Evolutionary conservation across 768 basidiomycete genomes (phyloP), one percentile per base, ranked within the genome.

Genomic region (Glaciozyma martinii): DNA sequence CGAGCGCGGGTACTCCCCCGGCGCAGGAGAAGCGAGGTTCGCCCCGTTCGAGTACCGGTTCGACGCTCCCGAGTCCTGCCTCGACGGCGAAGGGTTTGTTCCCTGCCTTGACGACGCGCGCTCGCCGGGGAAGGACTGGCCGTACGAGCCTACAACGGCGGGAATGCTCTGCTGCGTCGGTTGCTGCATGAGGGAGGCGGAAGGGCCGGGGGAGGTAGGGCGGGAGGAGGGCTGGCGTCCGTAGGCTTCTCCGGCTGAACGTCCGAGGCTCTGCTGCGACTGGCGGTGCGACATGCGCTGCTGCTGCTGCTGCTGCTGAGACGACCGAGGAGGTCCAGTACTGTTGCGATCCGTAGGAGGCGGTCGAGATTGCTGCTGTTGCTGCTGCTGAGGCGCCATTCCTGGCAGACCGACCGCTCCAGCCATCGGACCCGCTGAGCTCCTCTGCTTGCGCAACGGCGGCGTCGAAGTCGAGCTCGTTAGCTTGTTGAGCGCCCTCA

Each of bases 91-190:
- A 2, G 7, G 37, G 37, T 40, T 40, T 13, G 37, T 12, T 8
- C 37, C 15, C 15, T 40, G 37, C 15, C 62, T 55, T 5, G 67
- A 62, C 29, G 49, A 33, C 18, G 66, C 61, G 13, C 75, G 63
- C 75, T 95, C 93, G 5, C 90, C 92, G 10, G 92, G 93, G 74
- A 97, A 82, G 1, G 86, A 83, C 72, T 91, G 90, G 32, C 86
- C 83, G 73, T 97, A 97, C 68, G 84, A 81, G 1, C 80, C 79
- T 15, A 50, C 5, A 44, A 43, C 46, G 4, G 29, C 30, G 30
- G 23, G 27, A 29, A 30, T 23, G 21, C 30, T 18, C 32, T 44
- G 44, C 30, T 58, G 19, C 56, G 63, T 47, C 10, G 68, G 65
- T 5, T 70, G 68, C 42, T 65, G 67, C 72, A 73, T 73, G 65